Conservation (phyloP, 306 rosid species). For the Inga laurina region DNA sequence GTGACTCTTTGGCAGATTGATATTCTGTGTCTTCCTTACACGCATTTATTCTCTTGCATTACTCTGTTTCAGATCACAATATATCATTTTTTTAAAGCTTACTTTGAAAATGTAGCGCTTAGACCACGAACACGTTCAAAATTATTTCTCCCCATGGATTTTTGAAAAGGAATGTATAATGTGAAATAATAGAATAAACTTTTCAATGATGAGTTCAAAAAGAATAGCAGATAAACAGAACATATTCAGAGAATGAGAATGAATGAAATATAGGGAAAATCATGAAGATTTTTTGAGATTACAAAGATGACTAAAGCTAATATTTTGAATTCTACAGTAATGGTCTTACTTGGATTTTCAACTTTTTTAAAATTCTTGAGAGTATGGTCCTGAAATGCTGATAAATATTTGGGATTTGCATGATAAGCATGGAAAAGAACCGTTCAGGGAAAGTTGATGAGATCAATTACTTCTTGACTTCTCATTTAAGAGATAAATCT, state of each 20-base stretch:
- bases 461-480: neutral
- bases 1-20: neutral
- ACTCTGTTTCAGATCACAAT: neutral
- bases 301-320: slow-evolving; percentile 5
- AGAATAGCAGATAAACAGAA: slow-evolving; percentile 21
- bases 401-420: neutral
- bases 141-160: neutral
- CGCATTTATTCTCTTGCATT: neutral
- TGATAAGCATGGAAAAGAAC: neutral
- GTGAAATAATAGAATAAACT: slow-evolving; percentile 16
- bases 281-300: neutral
- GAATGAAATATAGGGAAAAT: slow-evolving; percentile 23
- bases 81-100: slow-evolving; percentile 1
- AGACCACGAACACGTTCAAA: slow-evolving; percentile 17
- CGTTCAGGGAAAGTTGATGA: neutral
- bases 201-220: slow-evolving; percentile 28
- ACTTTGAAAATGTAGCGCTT: slow-evolving; percentile 37
- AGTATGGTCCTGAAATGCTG: neutral
- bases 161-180: neutral
- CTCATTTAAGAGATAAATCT: neutral
- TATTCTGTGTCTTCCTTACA: neutral
- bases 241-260: slow-evolving; percentile 38
- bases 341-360: neutral
- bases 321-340: neutral
- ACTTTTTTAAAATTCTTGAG: neutral